Conservation (phyloP, 148 eudicot species). For the Camellia granthamiana region DNA sequence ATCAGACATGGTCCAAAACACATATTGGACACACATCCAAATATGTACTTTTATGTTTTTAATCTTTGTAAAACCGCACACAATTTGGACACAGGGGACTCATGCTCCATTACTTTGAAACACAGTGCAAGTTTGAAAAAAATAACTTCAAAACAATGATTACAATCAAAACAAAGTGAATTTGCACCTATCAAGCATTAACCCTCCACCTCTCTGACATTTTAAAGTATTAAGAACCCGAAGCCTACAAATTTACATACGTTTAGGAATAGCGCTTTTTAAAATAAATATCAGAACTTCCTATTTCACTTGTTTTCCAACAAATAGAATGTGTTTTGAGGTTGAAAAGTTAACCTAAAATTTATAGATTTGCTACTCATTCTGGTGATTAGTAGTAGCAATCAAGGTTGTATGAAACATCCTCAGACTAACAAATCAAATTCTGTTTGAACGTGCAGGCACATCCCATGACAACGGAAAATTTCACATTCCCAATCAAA, state of each 20-base stretch:
- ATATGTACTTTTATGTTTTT: too few relatives aligned
- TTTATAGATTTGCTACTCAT: not conserved
- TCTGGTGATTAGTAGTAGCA: not conserved
- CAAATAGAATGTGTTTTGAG: too few relatives aligned
- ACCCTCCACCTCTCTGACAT: not conserved
- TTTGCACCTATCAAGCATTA: too few relatives aligned
- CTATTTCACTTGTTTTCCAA: too few relatives aligned
- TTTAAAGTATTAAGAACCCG: not conserved
- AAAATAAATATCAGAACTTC: too few relatives aligned
- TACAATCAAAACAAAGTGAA: too few relatives aligned
- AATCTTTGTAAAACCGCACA: too few relatives aligned
- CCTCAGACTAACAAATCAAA: not conserved
- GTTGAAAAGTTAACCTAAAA: too few relatives aligned
- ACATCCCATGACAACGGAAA: not conserved
- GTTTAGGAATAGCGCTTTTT: too few relatives aligned
- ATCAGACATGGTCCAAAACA: not conserved
- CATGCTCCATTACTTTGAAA: too few relatives aligned
- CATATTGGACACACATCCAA: not conserved
- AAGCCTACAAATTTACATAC: not conserved
- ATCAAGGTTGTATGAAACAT: not conserved
- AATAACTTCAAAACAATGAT: too few relatives aligned
- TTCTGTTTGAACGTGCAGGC: not conserved
- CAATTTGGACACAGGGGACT: too few relatives aligned
- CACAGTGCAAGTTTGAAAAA: not conserved
- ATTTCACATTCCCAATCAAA: not conserved